A percentile compares a stretch with the other conserved stretches of the same genome.
Evolutionary conservation across 768 basidiomycete genomes (phyloP).

Genomic region (Phylloporus rhodoxanthus): DNA sequence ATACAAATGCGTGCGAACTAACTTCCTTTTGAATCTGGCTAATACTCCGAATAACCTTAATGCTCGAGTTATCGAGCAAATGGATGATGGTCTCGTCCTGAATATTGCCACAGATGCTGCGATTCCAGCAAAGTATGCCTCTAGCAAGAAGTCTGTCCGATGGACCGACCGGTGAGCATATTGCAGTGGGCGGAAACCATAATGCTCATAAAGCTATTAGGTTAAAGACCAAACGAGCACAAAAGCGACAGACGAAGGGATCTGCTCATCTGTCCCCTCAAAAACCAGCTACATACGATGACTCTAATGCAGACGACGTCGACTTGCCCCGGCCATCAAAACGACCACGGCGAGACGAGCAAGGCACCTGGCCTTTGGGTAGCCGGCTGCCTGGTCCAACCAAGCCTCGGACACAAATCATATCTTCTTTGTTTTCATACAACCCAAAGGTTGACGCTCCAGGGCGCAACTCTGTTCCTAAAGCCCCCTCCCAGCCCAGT

Average conservation of each 20-base stretch:
- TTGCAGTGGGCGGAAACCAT: background rate
- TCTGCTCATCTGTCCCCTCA: slow-evolving; percentile 18
- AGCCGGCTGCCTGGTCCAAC: slow-evolving; percentile 15
- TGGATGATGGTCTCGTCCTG: slow-evolving; percentile 74
- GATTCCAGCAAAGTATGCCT: slow-evolving; percentile 23
- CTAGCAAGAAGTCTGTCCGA: slow-evolving; percentile 52
- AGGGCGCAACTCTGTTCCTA: slow-evolving; percentile 18
- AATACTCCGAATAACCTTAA: background rate
- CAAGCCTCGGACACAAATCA: slow-evolving; percentile 50
- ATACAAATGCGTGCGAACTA: slow-evolving; percentile 17
- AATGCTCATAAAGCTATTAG: slow-evolving; percentile 32
- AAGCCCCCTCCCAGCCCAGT: slow-evolving; percentile 47
- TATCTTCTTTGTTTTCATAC: slow-evolving; percentile 85
- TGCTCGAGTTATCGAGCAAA: slow-evolving; percentile 15
- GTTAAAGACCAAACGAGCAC: slow-evolving; percentile 66
- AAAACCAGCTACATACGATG: slow-evolving; percentile 14
- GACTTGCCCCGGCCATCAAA: slow-evolving; percentile 40
- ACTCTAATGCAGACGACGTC: slow-evolving; percentile 13
- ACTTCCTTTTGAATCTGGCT: slow-evolving; percentile 14
- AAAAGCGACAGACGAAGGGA: slow-evolving; percentile 50
- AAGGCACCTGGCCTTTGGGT: slow-evolving; percentile 5
- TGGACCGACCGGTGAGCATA: slow-evolving; percentile 70
- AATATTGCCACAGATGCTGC: slow-evolving; percentile 51
- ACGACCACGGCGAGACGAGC: slow-evolving; percentile 34
- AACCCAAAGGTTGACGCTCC: slow-evolving; percentile 65